Percentiles rank a stretch among this genome's conserved stretches.
These are phyloP conservation scores for Mycena floridula DNA, from an alignment of 768 basidiomycete genomes.

Conservation along the genomic window DNA sequence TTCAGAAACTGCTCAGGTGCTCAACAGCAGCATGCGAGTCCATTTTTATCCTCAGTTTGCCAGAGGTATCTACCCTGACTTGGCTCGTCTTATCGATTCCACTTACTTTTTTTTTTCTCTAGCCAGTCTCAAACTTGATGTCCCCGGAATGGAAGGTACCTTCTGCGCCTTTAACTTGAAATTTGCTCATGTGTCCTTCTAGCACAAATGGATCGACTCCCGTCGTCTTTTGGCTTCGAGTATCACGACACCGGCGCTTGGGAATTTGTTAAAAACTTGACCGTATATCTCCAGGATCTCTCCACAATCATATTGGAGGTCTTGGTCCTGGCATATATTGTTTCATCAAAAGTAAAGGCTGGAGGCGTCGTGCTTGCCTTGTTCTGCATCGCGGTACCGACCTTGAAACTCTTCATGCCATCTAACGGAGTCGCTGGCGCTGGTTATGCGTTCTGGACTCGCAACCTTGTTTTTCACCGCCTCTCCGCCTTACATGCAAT, in stretches of 20 bases:
- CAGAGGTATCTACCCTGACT: background rate
- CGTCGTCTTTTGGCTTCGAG: background rate
- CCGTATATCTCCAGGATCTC: background rate
- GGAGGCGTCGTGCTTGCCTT: constrained; percentile 19
- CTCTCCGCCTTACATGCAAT: constrained; percentile 31
- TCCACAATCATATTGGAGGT: background rate
- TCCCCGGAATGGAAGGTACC: background rate
- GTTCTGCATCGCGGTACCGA: constrained; percentile 21
- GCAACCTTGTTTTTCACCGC: constrained; percentile 28
- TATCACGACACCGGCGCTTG: background rate
- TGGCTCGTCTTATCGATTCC: background rate
- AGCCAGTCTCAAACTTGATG: background rate
- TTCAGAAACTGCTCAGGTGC: background rate
- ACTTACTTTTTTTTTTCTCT: background rate
- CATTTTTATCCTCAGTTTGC: background rate
- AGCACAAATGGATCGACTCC: background rate
- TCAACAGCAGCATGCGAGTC: background rate
- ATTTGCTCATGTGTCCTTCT: background rate
- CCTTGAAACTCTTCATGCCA: constrained; percentile 26
- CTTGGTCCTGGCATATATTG: background rate
- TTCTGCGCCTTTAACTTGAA: background rate
- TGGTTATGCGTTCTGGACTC: constrained; percentile 37
- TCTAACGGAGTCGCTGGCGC: constrained; percentile 26
- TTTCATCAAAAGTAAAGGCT: constrained; percentile 1
- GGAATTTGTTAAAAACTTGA: background rate